Conservation (phyloP, 106 monocot genomes). For the Alisma plantagoaquatica region DNA sequence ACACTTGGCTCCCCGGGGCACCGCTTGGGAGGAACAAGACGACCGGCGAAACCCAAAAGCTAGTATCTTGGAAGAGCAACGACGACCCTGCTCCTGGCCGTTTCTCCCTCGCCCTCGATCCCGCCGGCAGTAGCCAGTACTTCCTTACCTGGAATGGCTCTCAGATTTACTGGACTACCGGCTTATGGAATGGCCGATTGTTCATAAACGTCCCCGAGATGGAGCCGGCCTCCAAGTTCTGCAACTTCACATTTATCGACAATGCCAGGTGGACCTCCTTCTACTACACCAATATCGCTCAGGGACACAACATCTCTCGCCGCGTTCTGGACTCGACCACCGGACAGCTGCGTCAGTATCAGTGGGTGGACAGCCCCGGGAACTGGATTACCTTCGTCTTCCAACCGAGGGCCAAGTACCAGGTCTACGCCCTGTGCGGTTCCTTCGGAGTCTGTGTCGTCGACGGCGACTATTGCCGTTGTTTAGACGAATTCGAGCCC, state of each 20-base stretch:
- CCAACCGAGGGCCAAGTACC: conserved; percentile 17
- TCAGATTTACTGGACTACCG: conserved; percentile 29
- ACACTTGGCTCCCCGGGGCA: conserved; percentile 42
- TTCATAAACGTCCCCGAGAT: conserved; percentile 43
- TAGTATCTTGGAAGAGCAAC: conserved; percentile 32
- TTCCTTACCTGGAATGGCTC: conserved; percentile 22
- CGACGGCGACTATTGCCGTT: conserved; percentile 14
- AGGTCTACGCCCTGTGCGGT: conserved; percentile 29
- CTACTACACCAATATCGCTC: conserved; percentile 12
- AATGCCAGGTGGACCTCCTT: conserved; percentile 23
- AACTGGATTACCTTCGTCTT: conserved; percentile 22
- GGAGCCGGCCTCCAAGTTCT: conserved; percentile 3
- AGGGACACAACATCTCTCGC: conserved; percentile 10
- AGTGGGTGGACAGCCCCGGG: conserved; percentile 9
- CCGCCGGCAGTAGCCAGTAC: conserved; percentile 19
- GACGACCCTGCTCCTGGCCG: conserved; percentile 46
- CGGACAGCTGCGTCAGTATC: conserved; percentile 16
- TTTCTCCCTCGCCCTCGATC: conserved; percentile 31
- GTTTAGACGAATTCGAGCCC: conserved; percentile 19
- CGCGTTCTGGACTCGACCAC: conserved; percentile 16
- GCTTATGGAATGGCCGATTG: conserved; percentile 30
- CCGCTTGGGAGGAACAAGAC: conserved; percentile 28
- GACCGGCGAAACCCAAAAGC: conserved; percentile 10
- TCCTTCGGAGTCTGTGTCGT: conserved; percentile 30
- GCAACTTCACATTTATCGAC: conserved; percentile 9